These are phyloP conservation scores for Sonneratia caseolaris DNA, from an alignment of 345 rosid species.

Conservation along the genomic window DNA sequence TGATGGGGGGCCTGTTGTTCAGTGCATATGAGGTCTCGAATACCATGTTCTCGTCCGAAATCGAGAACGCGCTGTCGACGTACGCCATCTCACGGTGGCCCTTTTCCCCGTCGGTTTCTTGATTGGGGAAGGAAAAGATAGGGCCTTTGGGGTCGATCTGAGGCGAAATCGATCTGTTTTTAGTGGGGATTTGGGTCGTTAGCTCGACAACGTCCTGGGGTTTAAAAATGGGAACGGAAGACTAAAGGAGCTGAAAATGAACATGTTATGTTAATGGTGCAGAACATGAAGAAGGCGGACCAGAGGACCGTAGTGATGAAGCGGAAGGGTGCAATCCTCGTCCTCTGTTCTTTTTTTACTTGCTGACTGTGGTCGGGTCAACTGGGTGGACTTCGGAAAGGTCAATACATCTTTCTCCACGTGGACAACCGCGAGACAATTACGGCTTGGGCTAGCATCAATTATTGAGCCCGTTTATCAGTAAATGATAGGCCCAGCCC, in stretches of 20 bases:
- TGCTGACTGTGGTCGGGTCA: background rate
- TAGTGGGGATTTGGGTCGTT: background rate
- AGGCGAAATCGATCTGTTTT: too few relatives aligned
- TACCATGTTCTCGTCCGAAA: conserved; percentile 88
- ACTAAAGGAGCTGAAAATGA: background rate
- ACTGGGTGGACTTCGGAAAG: background rate
- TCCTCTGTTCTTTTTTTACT: background rate
- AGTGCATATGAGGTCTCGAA: conserved; percentile 51
- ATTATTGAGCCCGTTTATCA: too few relatives aligned
- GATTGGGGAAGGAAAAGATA: background rate
- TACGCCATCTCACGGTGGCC: conserved; percentile 50
- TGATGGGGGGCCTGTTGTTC: conserved; percentile 75
- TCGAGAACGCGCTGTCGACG: conserved; percentile 94
- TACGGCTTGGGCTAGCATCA: too few relatives aligned
- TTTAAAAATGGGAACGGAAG: background rate
- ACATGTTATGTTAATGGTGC: background rate
- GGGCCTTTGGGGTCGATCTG: background rate
- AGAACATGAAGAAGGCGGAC: conserved; percentile 2
- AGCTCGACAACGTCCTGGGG: background rate
- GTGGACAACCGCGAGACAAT: background rate
- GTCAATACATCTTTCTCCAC: background rate
- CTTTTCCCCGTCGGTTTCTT: background rate
- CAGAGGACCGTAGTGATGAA: background rate
- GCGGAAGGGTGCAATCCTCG: background rate
- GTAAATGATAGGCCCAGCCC: too few relatives aligned